Evolutionary conservation across 495 filamentous ascomycete genomes (phyloP).

Genomic region (Penicillium silybi): DNA sequence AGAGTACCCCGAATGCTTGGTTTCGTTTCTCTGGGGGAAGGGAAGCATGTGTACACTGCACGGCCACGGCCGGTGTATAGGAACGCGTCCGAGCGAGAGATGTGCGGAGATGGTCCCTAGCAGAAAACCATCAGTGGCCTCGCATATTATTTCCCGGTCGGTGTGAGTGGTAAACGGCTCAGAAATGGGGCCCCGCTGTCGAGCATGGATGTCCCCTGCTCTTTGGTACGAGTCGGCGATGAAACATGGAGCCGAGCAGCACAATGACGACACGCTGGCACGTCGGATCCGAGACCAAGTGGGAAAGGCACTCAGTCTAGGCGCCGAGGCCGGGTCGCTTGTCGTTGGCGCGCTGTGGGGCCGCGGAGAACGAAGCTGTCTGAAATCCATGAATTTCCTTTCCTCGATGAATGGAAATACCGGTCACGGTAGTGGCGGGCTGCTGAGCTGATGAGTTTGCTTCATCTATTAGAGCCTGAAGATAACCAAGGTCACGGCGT

Average conservation of each 20-base stretch:
- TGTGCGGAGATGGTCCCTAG: slow-evolving; percentile 2
- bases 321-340: slow-evolving; percentile 14
- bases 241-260: slow-evolving; percentile 4
- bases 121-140: not conserved
- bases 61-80: not conserved
- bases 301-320: not conserved
- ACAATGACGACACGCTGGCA: slow-evolving; percentile 3
- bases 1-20: not conserved
- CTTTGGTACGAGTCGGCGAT: not conserved
- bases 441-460: not conserved
- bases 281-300: slow-evolving; percentile 1
- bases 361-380: slow-evolving; percentile 3
- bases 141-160: not conserved
- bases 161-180: not conserved
- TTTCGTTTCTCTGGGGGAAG: not conserved
- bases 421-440: not conserved
- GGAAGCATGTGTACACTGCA: not conserved
- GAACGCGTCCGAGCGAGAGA: not conserved
- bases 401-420: not conserved
- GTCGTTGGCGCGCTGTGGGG: slow-evolving; percentile 21
- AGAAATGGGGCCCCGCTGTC: not conserved
- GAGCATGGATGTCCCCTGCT: slow-evolving; percentile 10
- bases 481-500: slow-evolving; percentile 1
- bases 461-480: not conserved
- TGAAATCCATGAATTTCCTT: not conserved